Conservation (phyloP, 2,329 filamentous ascomycete species). For the Fusarium sp. region DNA sequence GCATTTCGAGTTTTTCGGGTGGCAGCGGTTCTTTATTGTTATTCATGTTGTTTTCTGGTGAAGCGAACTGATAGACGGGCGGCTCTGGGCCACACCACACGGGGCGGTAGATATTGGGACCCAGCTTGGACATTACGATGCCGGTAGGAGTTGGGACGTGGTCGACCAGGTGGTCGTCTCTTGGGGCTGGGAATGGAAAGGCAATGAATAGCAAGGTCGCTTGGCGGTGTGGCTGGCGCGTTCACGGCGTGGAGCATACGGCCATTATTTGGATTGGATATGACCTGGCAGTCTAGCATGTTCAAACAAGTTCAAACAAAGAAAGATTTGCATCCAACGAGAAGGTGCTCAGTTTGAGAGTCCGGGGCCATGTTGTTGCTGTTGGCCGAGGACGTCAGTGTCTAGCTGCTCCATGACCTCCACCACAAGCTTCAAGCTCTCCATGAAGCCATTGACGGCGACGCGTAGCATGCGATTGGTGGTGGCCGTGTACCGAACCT, state of each 20-base stretch:
- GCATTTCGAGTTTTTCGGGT: constrained; percentile 18
- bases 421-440: constrained; percentile 85
- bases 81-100: constrained; percentile 14
- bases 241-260: constrained; percentile 13
- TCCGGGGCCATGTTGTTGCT: constrained; percentile 27
- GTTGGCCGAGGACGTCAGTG: constrained; percentile 75
- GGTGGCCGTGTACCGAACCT: constrained; percentile 84
- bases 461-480: constrained; percentile 98
- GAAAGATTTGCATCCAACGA: constrained; percentile 16
- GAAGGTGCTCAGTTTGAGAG: constrained; percentile 23
- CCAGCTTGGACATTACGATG: constrained; percentile 1
- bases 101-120: constrained; percentile 18
- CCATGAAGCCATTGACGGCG: constrained; percentile 96
- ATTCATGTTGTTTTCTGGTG: constrained; percentile 23
- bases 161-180: background rate
- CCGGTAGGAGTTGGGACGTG: constrained; percentile 7
- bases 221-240: constrained; percentile 10
- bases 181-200: background rate
- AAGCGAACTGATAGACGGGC: constrained; percentile 33
- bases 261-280: constrained; percentile 1
- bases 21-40: constrained; percentile 35
- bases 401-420: constrained; percentile 94
- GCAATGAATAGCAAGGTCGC: background rate
- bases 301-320: constrained; percentile 15
- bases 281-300: constrained; percentile 35